These are phyloP conservation scores for Paracorniculantispora psalliotae DNA, from an alignment of 2,329 filamentous ascomycete genomes.

Conservation along the genomic window DNA sequence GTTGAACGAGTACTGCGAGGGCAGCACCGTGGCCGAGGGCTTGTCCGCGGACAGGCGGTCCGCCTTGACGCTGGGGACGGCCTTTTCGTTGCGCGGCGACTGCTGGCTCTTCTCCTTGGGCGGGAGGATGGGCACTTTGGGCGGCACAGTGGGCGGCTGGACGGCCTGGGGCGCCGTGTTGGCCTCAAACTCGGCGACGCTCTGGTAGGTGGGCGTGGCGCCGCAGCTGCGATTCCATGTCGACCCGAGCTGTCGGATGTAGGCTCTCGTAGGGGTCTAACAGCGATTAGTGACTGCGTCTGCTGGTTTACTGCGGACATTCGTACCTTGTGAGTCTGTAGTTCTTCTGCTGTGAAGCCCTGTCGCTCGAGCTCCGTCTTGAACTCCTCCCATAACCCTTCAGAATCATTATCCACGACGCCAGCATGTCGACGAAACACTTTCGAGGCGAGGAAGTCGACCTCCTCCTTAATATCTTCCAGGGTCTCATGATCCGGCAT, in stretches of 20 bases:
- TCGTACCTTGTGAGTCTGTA: constrained; percentile 57
- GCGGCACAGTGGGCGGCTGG: constrained; percentile 20
- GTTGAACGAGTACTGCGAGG: constrained; percentile 28
- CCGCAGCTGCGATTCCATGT: constrained; percentile 39
- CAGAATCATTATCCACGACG: constrained; percentile 39
- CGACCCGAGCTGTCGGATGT: constrained; percentile 56
- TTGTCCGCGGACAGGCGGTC: constrained; percentile 32
- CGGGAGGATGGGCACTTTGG: constrained; percentile 14
- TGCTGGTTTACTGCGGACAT: constrained; percentile 39
- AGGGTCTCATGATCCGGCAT: constrained; percentile 38
- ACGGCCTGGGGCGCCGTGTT: constrained; percentile 22
- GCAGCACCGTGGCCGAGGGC: constrained; percentile 24
- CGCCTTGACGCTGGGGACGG: constrained; percentile 34
- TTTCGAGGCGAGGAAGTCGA: constrained; percentile 51
- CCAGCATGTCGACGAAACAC: constrained; percentile 41
- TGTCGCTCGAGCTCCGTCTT: constrained; percentile 52
- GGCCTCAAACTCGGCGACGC: constrained; percentile 45
- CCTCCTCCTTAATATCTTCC: constrained; percentile 54
- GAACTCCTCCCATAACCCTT: constrained; percentile 55
- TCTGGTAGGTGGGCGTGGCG: constrained; percentile 45
- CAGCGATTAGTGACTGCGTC: constrained; percentile 17
- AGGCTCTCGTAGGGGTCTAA: constrained; percentile 56
- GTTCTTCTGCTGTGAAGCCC: constrained; percentile 51
- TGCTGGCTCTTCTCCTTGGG: constrained; percentile 33
- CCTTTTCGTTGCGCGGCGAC: constrained; percentile 36